These are phyloP conservation scores for Bassia scoparia DNA, from an alignment of 148 eudicot genomes.

Conservation along the genomic window DNA sequence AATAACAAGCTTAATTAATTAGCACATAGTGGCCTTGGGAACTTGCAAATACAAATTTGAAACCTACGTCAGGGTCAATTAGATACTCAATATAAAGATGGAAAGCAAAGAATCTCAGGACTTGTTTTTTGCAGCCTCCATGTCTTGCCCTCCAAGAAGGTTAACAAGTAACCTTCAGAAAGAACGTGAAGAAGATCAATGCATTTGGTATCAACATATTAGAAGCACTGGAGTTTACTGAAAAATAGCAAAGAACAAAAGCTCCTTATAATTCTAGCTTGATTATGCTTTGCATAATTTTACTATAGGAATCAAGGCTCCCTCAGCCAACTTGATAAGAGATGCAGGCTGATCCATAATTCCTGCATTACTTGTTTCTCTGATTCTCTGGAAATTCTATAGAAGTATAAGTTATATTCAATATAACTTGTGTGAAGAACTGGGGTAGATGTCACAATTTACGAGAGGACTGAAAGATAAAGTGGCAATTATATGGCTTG, in stretches of 20 bases:
- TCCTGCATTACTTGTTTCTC: not conserved
- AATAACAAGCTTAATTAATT: not conserved
- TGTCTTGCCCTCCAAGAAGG: not conserved
- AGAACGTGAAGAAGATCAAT: not conserved
- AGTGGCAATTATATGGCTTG: not conserved
- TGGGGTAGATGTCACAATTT: not conserved
- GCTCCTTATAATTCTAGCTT: no score
- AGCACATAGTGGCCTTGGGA: no score
- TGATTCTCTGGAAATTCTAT: not conserved
- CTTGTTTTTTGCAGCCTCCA: not conserved
- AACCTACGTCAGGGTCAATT: no score
- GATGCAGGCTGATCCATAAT: not conserved
- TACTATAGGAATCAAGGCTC: no score
- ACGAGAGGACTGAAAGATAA: not conserved
- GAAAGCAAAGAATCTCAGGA: not conserved
- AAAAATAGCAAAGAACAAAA: no score
- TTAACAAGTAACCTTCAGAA: not conserved
- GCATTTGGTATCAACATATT: not conserved
- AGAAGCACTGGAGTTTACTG: not conserved
- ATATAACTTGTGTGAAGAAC: not conserved
- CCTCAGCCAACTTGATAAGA: not conserved
- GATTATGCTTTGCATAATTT: no score
- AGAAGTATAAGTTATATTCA: not conserved
- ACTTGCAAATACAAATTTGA: no score
- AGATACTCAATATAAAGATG: not conserved